Evolutionary conservation across 139 green algal genomes (phyloP), one percentile per base, ranked within the genome.

Genomic region (Closterium sp.): DNA sequence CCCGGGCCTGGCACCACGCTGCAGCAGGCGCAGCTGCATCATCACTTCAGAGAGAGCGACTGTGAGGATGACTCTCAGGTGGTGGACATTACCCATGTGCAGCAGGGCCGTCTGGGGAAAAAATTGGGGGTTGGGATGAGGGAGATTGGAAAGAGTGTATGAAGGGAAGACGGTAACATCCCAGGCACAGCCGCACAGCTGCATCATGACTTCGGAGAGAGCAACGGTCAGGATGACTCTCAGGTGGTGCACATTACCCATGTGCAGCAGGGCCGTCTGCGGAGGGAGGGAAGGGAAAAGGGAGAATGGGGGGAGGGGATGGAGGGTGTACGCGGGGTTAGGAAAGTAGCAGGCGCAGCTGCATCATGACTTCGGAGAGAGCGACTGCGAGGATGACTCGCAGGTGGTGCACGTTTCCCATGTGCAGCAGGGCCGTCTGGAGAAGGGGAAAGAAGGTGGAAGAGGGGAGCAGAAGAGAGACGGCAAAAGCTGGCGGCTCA

Each of bases 21-120:
- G 32, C 87, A 93, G 38, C 24, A 93, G 27, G 88, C 84, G 73
- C 32, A 93, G n/a, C n/a, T 94, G 79, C 31, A 90, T 87, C 32
- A 94, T 94, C 7, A 94, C 27, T 19, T 94, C 91, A 2, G 91
- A 94, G 1, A 94, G 32, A 1, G 91, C 90, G 22, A 94, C 93
- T 2, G 88, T 94, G 45, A 94, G 88, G n/a, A 94, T 87, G 9
- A 90, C 91, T 21, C 93, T 31, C 31, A 94, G 30, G 38, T 90
- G 89, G 27, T 88, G 29, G 5, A 30, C 85, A 7, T 34, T 94
- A 11, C 50, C 29, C 28, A 85, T 91, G 62, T 90, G 34, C 24
- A 70, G 50, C 29, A 93, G 50, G 7, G 88, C 24, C 19, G n/a
- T 87, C 85, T 87, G 85, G 28, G 2, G 9, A 9, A 10, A 1